Evolutionary conservation across 2,329 filamentous ascomycete species (phyloP).

Genomic region (Calonectria fujianensis): DNA sequence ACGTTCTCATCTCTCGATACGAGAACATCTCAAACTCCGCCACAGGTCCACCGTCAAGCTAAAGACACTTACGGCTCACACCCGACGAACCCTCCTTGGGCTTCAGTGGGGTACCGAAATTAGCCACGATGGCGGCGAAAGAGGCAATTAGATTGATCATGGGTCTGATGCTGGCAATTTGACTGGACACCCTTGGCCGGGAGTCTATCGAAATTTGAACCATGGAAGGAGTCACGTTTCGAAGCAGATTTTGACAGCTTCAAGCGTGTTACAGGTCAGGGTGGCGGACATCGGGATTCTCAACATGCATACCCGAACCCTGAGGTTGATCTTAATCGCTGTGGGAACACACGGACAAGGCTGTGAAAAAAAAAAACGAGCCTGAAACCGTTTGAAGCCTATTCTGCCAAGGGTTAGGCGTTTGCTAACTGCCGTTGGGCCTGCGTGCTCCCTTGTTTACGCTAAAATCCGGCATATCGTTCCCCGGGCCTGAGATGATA

Average conservation of each 20-base stretch:
- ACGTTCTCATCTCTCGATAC: constrained; percentile 21
- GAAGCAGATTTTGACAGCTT: neutral
- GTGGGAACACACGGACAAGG: neutral
- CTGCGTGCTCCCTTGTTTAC: neutral
- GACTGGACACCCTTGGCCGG: constrained; percentile 1
- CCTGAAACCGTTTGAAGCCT: neutral
- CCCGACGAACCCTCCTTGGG: constrained; percentile 15
- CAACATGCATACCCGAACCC: neutral
- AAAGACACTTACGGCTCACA: constrained; percentile 15
- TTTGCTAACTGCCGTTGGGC: neutral
- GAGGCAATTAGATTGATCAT: constrained; percentile 1
- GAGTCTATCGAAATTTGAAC: neutral
- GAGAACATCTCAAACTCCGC: constrained; percentile 26
- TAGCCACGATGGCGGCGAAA: neutral
- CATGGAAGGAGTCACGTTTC: constrained; percentile 17
- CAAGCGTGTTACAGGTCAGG: neutral
- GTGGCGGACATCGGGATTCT: neutral
- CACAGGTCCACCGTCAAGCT: constrained; percentile 22
- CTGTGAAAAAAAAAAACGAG: neutral
- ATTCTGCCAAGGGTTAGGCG: neutral
- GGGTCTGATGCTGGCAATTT: constrained; percentile 1
- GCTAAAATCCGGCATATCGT: neutral
- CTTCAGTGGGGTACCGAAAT: constrained; percentile 11
- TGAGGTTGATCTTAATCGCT: neutral
- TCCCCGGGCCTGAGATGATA: neutral